Evolutionary conservation across 2,329 filamentous ascomycete genomes (phyloP).

Genomic region (Helotiales sp.): DNA sequence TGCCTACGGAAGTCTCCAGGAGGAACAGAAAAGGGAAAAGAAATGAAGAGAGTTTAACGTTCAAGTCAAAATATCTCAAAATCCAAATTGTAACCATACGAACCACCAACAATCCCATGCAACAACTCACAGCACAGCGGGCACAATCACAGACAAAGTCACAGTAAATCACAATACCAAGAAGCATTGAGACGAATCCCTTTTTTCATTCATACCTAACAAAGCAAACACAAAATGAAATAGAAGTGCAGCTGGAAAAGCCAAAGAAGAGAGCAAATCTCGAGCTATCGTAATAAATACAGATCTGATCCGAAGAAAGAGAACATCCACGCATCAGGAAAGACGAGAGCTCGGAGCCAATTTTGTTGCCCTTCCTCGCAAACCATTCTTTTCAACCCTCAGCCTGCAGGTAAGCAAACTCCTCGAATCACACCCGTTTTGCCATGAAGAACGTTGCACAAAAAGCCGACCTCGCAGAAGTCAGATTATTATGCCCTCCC

Average conservation of each 20-base stretch:
- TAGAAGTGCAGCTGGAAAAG: constrained; percentile 13
- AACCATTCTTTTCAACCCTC: constrained; percentile 19
- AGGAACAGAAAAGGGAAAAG: no score
- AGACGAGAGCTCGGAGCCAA: constrained; percentile 22
- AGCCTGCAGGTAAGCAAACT: constrained; percentile 25
- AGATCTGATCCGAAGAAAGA: constrained; percentile 30
- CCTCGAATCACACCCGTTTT: constrained; percentile 28
- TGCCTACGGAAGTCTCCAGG: no score
- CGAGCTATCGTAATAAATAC: constrained; percentile 36
- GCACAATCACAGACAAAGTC: no score
- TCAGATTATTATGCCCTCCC: constrained; percentile 29
- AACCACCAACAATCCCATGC: no score
- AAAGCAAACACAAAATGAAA: constrained; percentile 19
- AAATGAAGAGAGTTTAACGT: no score
- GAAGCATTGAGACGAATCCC: constrained; percentile 24
- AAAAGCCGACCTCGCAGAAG: constrained; percentile 33
- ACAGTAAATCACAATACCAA: neutral
- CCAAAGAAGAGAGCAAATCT: constrained; percentile 32
- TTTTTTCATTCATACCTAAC: constrained; percentile 32
- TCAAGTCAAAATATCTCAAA: neutral
- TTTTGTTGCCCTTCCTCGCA: constrained; percentile 25
- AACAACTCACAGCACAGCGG: no score
- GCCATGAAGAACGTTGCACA: constrained; percentile 19
- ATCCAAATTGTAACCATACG: neutral
- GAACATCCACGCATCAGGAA: constrained; percentile 11